Conservation (phyloP, 2,329 filamentous ascomycete species). For the Aspergillus sclerotialis region DNA sequence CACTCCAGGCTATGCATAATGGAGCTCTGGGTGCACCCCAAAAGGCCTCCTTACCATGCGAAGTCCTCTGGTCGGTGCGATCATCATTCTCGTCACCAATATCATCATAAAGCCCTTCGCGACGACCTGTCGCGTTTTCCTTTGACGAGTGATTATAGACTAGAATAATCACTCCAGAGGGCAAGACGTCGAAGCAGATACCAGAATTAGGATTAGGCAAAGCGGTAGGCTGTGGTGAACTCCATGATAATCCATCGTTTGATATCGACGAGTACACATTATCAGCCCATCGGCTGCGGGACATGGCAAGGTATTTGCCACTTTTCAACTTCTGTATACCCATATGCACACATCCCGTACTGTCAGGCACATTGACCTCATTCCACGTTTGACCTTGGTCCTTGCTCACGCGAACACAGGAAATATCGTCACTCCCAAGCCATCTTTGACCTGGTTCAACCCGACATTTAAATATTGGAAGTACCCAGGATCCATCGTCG, state of each 20-base stretch:
- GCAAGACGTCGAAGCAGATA: conserved; percentile 32
- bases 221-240: conserved; percentile 22
- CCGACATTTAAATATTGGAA: conserved; percentile 41
- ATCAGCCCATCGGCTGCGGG: conserved; percentile 41
- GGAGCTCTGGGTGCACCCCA: conserved; percentile 36
- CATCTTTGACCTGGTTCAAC: conserved; percentile 34
- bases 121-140: conserved; percentile 22
- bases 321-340: conserved; percentile 28
- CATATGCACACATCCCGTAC: conserved; percentile 40
- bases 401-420: conserved; percentile 29
- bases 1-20: conserved; percentile 17
- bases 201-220: conserved; percentile 42
- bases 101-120: conserved; percentile 40
- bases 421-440: conserved; percentile 41
- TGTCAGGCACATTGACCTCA: conserved; percentile 31
- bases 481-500: conserved; percentile 31
- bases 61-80: conserved; percentile 30
- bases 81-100: conserved; percentile 37
- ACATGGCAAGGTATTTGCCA: conserved; percentile 31
- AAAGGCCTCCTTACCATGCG: conserved; percentile 33
- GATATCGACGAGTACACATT: conserved; percentile 38
- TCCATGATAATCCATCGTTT: conserved; percentile 33
- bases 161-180: conserved; percentile 29
- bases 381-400: conserved; percentile 36
- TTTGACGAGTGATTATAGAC: conserved; percentile 38